Conservation (phyloP, 2,329 filamentous ascomycete genomes). For the Colletotrichum sp. region DNA sequence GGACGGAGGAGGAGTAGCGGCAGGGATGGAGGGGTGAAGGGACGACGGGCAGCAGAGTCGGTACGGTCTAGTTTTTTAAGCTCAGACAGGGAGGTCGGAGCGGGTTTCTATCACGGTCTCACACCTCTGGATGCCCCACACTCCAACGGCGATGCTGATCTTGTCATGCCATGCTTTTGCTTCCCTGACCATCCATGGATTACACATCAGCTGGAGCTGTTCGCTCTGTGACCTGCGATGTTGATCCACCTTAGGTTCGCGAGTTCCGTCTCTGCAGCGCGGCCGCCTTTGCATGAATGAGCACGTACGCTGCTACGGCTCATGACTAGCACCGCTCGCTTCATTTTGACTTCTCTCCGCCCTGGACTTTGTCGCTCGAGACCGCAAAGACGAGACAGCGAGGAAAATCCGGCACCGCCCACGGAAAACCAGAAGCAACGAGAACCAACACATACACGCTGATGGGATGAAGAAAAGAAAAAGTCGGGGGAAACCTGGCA, state of each 20-base stretch:
- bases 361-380: background rate
- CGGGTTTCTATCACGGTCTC: conserved; percentile 5
- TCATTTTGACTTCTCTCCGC: background rate
- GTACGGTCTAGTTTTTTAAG: conserved; percentile 1
- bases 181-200: background rate
- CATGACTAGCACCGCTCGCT: background rate
- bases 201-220: background rate
- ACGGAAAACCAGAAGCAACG: background rate
- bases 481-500: background rate
- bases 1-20: background rate
- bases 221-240: background rate
- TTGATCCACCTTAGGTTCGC: background rate
- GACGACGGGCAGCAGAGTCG: background rate
- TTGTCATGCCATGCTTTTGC: background rate
- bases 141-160: background rate
- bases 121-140: background rate
- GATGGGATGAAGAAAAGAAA: background rate
- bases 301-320: background rate
- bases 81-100: conserved; percentile 13
- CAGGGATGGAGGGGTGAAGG: background rate
- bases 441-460: background rate
- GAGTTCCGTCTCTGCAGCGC: background rate
- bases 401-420: background rate
- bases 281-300: background rate
- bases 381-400: background rate